Percentiles rank a stretch among this genome's conserved stretches.
phyloP scores from a whole-genome alignment of 331 rosid genomes.

The Prunus yedoensis region DNA sequence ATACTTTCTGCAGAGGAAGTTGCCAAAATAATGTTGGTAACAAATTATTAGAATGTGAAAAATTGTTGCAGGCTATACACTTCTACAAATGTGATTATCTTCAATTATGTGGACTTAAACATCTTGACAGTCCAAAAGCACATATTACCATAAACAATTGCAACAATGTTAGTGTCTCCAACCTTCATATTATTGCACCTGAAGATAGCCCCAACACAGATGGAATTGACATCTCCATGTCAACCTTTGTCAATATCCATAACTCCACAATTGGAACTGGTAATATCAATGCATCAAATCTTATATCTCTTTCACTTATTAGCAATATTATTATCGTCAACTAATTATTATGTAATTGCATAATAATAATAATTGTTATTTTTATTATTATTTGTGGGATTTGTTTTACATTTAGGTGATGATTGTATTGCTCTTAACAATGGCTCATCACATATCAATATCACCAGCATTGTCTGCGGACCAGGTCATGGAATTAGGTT shows the following conservation, averaged over 20 bases:
- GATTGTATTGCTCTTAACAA: conserved; percentile 64
- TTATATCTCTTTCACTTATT: neutral
- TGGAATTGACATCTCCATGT: conserved; percentile 55
- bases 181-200: conserved; percentile 48
- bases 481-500: conserved; percentile 73
- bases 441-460: conserved; percentile 44
- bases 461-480: conserved; percentile 52
- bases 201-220: conserved; percentile 66
- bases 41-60: too few relatives aligned
- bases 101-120: conserved; percentile 44
- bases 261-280: conserved; percentile 61
- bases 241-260: conserved; percentile 41
- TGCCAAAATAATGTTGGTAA: too few relatives aligned
- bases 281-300: neutral
- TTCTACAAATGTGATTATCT: conserved; percentile 43
- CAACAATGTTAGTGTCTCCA: conserved; percentile 35
- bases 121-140: conserved; percentile 44
- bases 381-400: too few relatives aligned
- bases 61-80: conserved; percentile 38
- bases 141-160: conserved; percentile 49
- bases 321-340: too few relatives aligned
- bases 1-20: too few relatives aligned
- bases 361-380: too few relatives aligned
- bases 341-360: too few relatives aligned
- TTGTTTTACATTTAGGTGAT: conserved; percentile 39